Evolutionary conservation across 2,329 filamentous ascomycete species (phyloP), one percentile per base, ranked within the genome.

Genomic region (Fusarium odoratissimum): DNA sequence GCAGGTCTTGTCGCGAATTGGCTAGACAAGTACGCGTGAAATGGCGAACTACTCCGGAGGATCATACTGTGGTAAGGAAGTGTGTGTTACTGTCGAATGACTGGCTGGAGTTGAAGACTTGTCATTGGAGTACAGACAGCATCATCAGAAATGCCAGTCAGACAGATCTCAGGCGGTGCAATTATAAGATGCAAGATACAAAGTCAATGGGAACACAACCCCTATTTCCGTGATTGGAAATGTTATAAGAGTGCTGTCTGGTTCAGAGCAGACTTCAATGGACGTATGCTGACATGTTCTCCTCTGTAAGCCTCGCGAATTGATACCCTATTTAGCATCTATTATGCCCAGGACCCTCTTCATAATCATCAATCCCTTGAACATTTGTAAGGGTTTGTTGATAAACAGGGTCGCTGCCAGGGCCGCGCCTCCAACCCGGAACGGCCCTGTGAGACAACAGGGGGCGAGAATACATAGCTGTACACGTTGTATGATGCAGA

Each of bases 141-240:
- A 68, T 68, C 63, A 56, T 60, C 33, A 56, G 44, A 51, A 58
- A 35, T 65, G 69, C 60, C 64, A 67, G 65, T 64, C 55, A 76
- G 68, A 62, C 74, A 73, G 75, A 77, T 77, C 76, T 75, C 59
- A 75, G 66, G 68, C 64, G 16, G 73, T 77, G 75, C 67, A 65
- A 76, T 73, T 63, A 19, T 37, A 45, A 61, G 23, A 76, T 77
- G 76, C 72, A 76, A 68, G 76, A 76, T 75, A 74, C 72, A 66
- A 69, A 75, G 65, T 67, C 61, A 70, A 65, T 46, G 62, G 70
- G 58, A 62, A 51, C 58, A 76, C 75, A 77, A 68, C 61, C 64
- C 60, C 72, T 56, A 52, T 65, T 64, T 51, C 45, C 25, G 49
- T 25, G 38, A n/a, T 55, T 31, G n/a, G 49, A 62, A 35, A 52